Base-by-base conservation (phyloP, 2,329 filamentous ascomycete genomes). In the Claviceps sp. region DNA sequence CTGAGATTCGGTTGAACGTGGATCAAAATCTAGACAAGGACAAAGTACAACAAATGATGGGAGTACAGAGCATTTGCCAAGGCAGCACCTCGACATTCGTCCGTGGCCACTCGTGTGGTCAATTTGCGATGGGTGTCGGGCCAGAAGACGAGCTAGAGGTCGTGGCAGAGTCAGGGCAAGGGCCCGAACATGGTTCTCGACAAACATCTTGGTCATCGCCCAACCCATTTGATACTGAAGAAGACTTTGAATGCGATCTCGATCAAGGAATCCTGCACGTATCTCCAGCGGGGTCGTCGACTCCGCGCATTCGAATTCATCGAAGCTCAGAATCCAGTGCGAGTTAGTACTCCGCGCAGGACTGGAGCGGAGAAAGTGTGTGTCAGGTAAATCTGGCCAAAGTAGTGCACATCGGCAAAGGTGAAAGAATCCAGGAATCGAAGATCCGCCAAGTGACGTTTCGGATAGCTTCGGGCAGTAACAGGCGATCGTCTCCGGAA, bases 241-340 rank as follows among this genome's bases (percentile, higher is more conserved):
- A 57, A 37, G 65, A 60, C 47, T 70, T 72, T 51, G 65, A 70
- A 43, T 58, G 59, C 50, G 59, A 70, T 50, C 64, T 72, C 54
- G 62, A 67, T 44, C 62, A 67, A 60, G 67, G 69, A 14, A 61
- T 71, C 53, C 61, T 72, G 56, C 62, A 57, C 30, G 62, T 59
- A 37, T 59, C 58, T 20, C 69, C 69, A 5, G 57, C 65, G 34
- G 69, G 64, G 47, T 67, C 61, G 47, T 72, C 70, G 2, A 72
- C 69, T 2, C 69, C 69, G 37, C 66, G 64, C 44, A 57, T 60
- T 54, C 59, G 54, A 49, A 48, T 45, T 18, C 34, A 45, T 26
- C 48, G 45, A 37, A 36, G 5, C 13, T 53, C 48, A 11, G 48
- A 45, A 24, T 43, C 48, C 6, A 51, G 41, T 18, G 36, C 18